Evolutionary conservation across 805 yeast genomes (phyloP), one percentile per base, ranked within the genome.

Genomic region (Nematodospora valgi): DNA sequence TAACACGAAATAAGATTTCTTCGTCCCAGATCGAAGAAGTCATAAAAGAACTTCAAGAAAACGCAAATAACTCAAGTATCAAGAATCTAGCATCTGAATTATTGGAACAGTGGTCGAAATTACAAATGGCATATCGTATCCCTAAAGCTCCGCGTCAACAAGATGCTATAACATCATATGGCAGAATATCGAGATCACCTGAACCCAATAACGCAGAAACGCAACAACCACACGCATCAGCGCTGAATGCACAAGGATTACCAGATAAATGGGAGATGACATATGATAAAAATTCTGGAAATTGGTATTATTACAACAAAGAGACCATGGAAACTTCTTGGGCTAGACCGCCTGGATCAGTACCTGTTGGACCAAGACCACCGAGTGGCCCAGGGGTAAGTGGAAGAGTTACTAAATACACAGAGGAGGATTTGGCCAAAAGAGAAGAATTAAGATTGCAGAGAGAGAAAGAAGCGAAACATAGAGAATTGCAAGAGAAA

Each of bases 61-160:
- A 39, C 6, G 48, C 56, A 24, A 23, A 30, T 8, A 55, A 53
- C 38, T 49, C 45, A 3, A 56, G 56, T 8, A 49, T 70, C 22
- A 50, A 56, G 44, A 38, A 36, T 1, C 57, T 69, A 35, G 70
- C 82, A 3, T 39, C 55, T 3, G 54, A 56, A 5, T 58, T 91
- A 24, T 48, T 86, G 18, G 64, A 69, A 1, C 80, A 70, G 37
- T 91, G 97, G 97, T 65, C 80, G 29, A 63, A 64, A 17, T 72
- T 86, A 40, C 81, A 83, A 52, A 78, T 86, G 74, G 89, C 88
- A n/a, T 85, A 82, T 52, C 74, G 93, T 29, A 89, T 91, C 34
- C 89, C 94, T 1, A 81, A 89, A 47, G 26, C 18, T 17, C 20
- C 29, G 11, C 17, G 23, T 17, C 18, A 28, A 10, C 14, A 16